Evolutionary conservation across 192 early-diverging fungal species (phyloP).

Genomic region (Backusella psychrophila): DNA sequence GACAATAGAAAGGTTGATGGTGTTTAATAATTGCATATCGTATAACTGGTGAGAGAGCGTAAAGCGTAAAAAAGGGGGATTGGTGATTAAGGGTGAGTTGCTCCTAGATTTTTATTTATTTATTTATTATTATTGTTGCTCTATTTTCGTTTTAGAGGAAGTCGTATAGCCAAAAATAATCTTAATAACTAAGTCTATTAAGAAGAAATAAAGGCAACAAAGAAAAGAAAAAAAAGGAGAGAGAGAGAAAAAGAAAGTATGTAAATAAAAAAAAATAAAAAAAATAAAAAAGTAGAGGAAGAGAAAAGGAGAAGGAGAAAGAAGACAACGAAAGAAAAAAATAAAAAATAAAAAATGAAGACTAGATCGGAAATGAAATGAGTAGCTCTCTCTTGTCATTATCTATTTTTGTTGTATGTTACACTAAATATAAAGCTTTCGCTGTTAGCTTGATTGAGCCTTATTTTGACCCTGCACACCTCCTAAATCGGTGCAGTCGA

Average conservation of each 20-base stretch:
- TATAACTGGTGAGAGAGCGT: neutral
- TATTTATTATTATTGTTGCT: neutral
- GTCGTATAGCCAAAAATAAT: neutral
- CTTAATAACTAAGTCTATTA: neutral
- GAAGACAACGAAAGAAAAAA: neutral
- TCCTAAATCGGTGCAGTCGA: conserved; percentile 4
- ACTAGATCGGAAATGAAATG: neutral
- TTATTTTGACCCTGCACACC: neutral
- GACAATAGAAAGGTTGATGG: neutral
- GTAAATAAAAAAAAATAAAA: neutral
- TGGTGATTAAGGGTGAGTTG: neutral
- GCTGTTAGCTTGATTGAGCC: neutral
- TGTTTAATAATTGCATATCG: conserved; percentile 11
- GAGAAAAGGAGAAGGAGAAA: neutral
- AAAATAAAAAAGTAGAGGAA: neutral
- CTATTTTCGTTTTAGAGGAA: neutral
- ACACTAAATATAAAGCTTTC: neutral
- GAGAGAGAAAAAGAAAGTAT: neutral
- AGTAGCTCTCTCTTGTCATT: neutral
- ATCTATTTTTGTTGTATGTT: neutral
- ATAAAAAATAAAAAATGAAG: neutral
- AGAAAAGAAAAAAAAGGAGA: neutral
- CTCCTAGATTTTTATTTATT: neutral
- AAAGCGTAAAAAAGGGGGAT: neutral
- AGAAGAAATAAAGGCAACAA: neutral